phyloP scores from a whole-genome alignment of 305 asterid genomes.

The Rubia peregrina region DNA sequence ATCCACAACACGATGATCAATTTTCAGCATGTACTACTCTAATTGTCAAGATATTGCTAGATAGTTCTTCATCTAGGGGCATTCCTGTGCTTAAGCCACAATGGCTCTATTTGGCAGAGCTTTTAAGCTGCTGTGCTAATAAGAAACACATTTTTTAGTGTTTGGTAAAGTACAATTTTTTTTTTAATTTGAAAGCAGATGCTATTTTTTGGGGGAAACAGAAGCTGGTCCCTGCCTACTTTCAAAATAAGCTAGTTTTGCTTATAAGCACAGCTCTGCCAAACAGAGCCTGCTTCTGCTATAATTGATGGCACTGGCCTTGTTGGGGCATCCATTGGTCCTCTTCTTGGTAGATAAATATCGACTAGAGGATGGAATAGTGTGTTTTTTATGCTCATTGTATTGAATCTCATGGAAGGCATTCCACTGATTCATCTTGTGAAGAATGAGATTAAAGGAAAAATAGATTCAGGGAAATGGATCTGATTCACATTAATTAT shows the following conservation, averaged over 20 bases:
- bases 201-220: too few relatives aligned
- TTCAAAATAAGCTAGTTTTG: too few relatives aligned
- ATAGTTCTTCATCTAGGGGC: too few relatives aligned
- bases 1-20: constrained; percentile 45
- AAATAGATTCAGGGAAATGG: too few relatives aligned
- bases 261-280: too few relatives aligned
- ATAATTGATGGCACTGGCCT: constrained; percentile 97
- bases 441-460: constrained; percentile 50
- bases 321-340: constrained; percentile 80
- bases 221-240: too few relatives aligned
- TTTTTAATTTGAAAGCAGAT: too few relatives aligned
- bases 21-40: constrained; percentile 68
- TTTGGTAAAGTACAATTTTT: too few relatives aligned
- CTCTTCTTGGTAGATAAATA: constrained; percentile 88
- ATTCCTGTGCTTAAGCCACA: too few relatives aligned
- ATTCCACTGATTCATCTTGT: constrained; percentile 54
- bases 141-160: too few relatives aligned
- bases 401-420: constrained; percentile 46
- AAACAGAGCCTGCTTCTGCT: constrained; percentile 84
- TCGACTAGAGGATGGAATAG: constrained; percentile 92
- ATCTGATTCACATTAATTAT: constrained; percentile 11
- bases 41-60: constrained; percentile 64
- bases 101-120: too few relatives aligned
- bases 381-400: constrained; percentile 75
- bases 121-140: too few relatives aligned